Evolutionary conservation across 2,329 filamentous ascomycete species (phyloP).

Genomic region (Hysterium pulicare): DNA sequence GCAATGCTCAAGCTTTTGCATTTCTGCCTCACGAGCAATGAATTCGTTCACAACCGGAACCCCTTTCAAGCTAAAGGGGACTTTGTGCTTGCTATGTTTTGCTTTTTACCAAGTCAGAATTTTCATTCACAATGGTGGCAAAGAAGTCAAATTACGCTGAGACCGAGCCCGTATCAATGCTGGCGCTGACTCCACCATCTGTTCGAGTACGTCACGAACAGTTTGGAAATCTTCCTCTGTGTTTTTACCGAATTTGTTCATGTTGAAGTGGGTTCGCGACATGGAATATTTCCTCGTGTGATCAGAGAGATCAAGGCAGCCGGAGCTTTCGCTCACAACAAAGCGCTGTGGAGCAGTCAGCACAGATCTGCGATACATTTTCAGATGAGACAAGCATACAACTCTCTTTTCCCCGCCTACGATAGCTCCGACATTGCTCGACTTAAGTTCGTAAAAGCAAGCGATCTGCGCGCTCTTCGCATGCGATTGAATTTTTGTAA

Average conservation of each 20-base stretch:
- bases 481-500: conserved; percentile 14
- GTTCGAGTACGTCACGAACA: conserved; percentile 14
- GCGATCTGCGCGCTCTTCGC: conserved; percentile 16
- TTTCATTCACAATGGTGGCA: too few relatives aligned
- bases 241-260: conserved; percentile 20
- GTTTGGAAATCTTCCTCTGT: conserved; percentile 16
- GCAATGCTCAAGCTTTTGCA: conserved; percentile 14
- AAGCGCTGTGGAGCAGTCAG: conserved; percentile 12
- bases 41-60: conserved; percentile 6
- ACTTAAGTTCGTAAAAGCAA: conserved; percentile 23
- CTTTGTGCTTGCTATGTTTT: conserved; percentile 10
- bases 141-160: conserved; percentile 14
- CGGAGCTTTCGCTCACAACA: conserved; percentile 18
- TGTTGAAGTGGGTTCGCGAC: conserved; percentile 20
- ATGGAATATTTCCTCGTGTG: conserved; percentile 16
- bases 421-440: conserved; percentile 24
- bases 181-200: conserved; percentile 13
- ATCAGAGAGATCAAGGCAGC: conserved; percentile 19
- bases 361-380: conserved; percentile 3
- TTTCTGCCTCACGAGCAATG: conserved; percentile 18
- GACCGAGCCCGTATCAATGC: conserved; percentile 11
- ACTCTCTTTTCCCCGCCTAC: conserved; percentile 19
- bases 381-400: conserved; percentile 14
- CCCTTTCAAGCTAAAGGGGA: conserved; percentile 11
- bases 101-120: conserved; percentile 1